Evolutionary conservation across 2,329 filamentous ascomycete genomes (phyloP), one percentile per base, ranked within the genome.

Genomic region (Xylariaceae sp.): DNA sequence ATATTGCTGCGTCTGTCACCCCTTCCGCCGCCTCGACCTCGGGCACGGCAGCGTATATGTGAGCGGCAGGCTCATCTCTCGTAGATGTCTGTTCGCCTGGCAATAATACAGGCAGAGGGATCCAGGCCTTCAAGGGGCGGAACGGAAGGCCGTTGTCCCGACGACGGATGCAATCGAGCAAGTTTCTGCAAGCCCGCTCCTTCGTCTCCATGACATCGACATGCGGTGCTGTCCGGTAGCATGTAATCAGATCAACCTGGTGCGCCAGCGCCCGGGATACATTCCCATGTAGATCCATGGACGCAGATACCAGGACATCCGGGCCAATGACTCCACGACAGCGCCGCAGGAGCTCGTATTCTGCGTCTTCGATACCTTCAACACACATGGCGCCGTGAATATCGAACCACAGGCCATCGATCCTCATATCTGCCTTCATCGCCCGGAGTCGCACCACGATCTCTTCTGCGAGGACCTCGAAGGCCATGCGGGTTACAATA

Each of bases 311-410:
- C 9, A 80, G 54, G 6, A 76, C 74, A 26, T 72, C 62, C 0
- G 71, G 64, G 0, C 78, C 78, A 26, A 79, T 71, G 2, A 79
- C 72, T 0, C 47, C 55, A 2, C 78, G 70, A 9, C 79, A 71
- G 0, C 76, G 74, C 9, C 65, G 63, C 26, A 80, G 67, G 31
- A 80, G 72, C 51, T 78, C 74, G 1, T 69, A 71, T 55, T 81
- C 78, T 1, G 65, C 66, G 59, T 81, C 78, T 39, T 76, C 72
- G 4, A 80, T 51, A 0, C 67, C 76, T 37, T 79, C 74, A 1
- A 80, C 78, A 44, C 73, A 76, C 77, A 81, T 80, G 3, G 78
- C 78, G 11, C 78, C 78, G 58, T 81, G 78, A 32, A 81, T 80
- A 56, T 80, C 78, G 53, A 78, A 77, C 77, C 77, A 81, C 6